Conservation (phyloP, 176 grass and related monocot genomes). For the Secale cereale region DNA sequence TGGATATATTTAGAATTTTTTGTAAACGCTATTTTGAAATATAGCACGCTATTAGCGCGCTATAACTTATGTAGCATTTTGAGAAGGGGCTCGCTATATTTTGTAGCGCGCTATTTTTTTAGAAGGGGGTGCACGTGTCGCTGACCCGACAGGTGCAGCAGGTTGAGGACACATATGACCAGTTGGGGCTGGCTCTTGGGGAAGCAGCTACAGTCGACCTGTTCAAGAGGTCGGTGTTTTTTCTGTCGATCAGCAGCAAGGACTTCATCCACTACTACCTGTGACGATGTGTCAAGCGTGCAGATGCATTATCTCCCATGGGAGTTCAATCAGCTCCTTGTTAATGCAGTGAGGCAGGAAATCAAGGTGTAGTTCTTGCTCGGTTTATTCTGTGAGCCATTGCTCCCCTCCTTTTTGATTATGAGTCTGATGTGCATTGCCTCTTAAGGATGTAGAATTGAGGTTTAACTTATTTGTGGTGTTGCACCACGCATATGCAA, state of each 20-base stretch:
- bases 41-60: too few relatives aligned
- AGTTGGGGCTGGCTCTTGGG: constrained; percentile 54
- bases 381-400: neutral
- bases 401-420: neutral
- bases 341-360: constrained; percentile 49
- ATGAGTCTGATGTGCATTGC: neutral
- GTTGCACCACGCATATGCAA: neutral
- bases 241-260: constrained; percentile 66
- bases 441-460: neutral
- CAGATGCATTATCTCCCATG: constrained; percentile 64
- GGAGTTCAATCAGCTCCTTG: constrained; percentile 76
- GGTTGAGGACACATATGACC: constrained; percentile 58
- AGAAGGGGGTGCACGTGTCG: constrained; percentile 76
- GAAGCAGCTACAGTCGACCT: constrained; percentile 44
- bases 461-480: neutral
- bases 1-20: too few relatives aligned
- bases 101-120: too few relatives aligned
- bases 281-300: constrained; percentile 46
- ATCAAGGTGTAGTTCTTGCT: constrained; percentile 39
- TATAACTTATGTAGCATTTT: too few relatives aligned
- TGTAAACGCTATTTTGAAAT: too few relatives aligned
- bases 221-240: constrained; percentile 62
- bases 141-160: constrained; percentile 74
- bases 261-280: constrained; percentile 86
- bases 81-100: too few relatives aligned